Percentiles rank a stretch among this genome's conserved stretches.
Conservation (phyloP, 352 stramenopile genomes). For the Pythium brassicae region DNA sequence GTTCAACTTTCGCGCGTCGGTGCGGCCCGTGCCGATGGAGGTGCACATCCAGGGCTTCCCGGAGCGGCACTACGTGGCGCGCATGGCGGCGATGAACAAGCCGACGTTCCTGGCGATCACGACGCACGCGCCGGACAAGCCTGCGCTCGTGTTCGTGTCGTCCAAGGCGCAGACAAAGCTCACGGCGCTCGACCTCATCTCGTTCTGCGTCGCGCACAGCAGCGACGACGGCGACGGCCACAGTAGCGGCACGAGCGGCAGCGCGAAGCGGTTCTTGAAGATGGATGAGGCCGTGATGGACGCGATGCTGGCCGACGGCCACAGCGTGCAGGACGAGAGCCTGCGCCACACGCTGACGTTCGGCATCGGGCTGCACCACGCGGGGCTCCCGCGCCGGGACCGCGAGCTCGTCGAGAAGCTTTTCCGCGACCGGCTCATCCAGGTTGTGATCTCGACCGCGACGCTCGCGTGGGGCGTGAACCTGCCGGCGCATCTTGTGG, state of each 20-base stretch:
- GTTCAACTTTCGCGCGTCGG: constrained; percentile 94
- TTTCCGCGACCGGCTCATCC: constrained; percentile 95
- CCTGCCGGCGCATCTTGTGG: constrained; percentile 96
- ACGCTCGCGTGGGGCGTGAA: constrained; percentile 96
- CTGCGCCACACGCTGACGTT: constrained; percentile 96
- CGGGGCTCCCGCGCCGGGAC: constrained; percentile 84
- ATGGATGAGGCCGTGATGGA: constrained; percentile 90
- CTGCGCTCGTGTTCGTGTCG: constrained; percentile 98
- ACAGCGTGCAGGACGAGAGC: constrained; percentile 84
- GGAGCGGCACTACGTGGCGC: constrained; percentile 95
- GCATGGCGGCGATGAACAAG: constrained; percentile 99
- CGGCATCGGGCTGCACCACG: constrained; percentile 98
- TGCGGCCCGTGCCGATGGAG: constrained; percentile 96
- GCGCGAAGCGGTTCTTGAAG: constrained; percentile 92
- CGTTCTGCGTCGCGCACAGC: constrained; percentile 74
- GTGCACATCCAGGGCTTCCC: constrained; percentile 96
- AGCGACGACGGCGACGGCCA: constrained; percentile 35
- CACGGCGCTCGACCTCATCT: constrained; percentile 97
- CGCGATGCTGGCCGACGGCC: constrained; percentile 72
- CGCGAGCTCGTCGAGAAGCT: constrained; percentile 96
- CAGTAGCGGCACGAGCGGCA: constrained; percentile 64
- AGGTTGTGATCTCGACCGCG: constrained; percentile 92
- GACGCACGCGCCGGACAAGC: constrained; percentile 92
- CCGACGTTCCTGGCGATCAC: constrained; percentile 97
- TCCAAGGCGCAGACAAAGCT: constrained; percentile 96